Evolutionary conservation across 495 filamentous ascomycete species (phyloP), one percentile per base, ranked within the genome.

Genomic region (Lophiotrema nucula): DNA sequence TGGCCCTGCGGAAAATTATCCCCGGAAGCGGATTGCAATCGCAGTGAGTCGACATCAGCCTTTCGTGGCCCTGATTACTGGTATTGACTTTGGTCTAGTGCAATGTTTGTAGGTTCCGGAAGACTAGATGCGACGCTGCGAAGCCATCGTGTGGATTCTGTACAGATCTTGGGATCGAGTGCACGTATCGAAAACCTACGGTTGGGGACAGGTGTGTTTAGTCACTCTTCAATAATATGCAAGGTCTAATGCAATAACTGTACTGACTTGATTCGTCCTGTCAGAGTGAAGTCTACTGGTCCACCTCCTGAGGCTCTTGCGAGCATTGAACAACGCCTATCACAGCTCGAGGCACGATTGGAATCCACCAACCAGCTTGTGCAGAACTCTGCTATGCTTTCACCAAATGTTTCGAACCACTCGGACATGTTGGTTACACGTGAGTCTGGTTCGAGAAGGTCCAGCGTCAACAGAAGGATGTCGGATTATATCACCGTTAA

Each of bases 131-230:
- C 66, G 87, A 89, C 63, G 87, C 87, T 15, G 83, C 79, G 11
- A 86, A 87, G 51, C 86, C 87, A 6, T 88, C 87, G 68, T 90
- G 87, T 67, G 86, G 87, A 69, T 82, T 90, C 25, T 90, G 87
- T 69, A 83, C 82, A 15, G 87, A 89, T 64, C 74, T 89, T 31
- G 84, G 86, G 55, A 85, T 84, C 15, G 86, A 90, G 55, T 90
- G 87, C 68, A 79, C 88, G 53, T 90, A 90, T 66, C 77, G 87
- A 47, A 86, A 89, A 68, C 87, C 86, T 1, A 62, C 50, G 10
- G 37, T 52, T 26, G 49, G 49, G 4, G 52, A 62, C 15, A 62
- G 47, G 59, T 62, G n/a, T 22, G 59, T 62, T 1, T 15, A 35
- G 31, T 15, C 8, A 35, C 31, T 15, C 31, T 8, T 15, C 31